These are phyloP conservation scores for Myotisia sp. DNA, from an alignment of 2,329 filamentous ascomycete genomes.

Conservation along the genomic window DNA sequence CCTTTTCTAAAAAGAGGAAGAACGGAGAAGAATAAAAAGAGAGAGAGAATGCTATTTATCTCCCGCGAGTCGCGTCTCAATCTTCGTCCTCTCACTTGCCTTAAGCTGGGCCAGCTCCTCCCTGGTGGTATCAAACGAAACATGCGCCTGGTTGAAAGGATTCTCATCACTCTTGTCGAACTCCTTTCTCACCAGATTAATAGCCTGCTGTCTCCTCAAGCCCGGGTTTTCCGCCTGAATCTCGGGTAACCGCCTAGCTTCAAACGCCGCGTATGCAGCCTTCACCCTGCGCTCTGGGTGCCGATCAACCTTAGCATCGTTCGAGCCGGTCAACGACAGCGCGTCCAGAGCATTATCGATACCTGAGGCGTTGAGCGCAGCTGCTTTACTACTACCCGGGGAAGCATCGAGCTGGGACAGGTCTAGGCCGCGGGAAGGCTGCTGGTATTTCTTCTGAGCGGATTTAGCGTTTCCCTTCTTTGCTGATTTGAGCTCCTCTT, in stretches of 20 bases:
- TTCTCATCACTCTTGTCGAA: slow-evolving; percentile 93
- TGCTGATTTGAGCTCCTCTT: slow-evolving; percentile 47
- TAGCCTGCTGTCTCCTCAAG: slow-evolving; percentile 67
- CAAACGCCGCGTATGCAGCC: slow-evolving; percentile 69
- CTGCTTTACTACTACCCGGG: slow-evolving; percentile 24
- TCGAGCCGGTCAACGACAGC: slow-evolving; percentile 50
- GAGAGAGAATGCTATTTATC: too few relatives aligned
- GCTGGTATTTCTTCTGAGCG: slow-evolving; percentile 34
- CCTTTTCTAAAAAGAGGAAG: background rate
- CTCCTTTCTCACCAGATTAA: slow-evolving; percentile 73
- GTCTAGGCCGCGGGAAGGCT: slow-evolving; percentile 57
- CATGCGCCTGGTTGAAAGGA: slow-evolving; percentile 77
- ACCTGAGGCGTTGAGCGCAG: slow-evolving; percentile 62
- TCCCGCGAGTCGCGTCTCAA: slow-evolving; percentile 51
- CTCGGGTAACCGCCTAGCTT: slow-evolving; percentile 67
- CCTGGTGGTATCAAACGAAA: slow-evolving; percentile 60
- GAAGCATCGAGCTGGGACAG: slow-evolving; percentile 55
- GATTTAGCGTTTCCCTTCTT: slow-evolving; percentile 44
- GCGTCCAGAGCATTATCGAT: slow-evolving; percentile 92
- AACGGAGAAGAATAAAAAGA: background rate
- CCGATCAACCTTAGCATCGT: slow-evolving; percentile 59
- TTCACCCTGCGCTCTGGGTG: slow-evolving; percentile 81
- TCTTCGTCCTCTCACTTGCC: slow-evolving; percentile 54
- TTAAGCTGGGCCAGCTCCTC: slow-evolving; percentile 59
- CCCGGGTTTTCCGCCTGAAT: slow-evolving; percentile 74